phyloP scores from a whole-genome alignment of 2,329 filamentous ascomycete species.

The Boeremia lycopersici region DNA sequence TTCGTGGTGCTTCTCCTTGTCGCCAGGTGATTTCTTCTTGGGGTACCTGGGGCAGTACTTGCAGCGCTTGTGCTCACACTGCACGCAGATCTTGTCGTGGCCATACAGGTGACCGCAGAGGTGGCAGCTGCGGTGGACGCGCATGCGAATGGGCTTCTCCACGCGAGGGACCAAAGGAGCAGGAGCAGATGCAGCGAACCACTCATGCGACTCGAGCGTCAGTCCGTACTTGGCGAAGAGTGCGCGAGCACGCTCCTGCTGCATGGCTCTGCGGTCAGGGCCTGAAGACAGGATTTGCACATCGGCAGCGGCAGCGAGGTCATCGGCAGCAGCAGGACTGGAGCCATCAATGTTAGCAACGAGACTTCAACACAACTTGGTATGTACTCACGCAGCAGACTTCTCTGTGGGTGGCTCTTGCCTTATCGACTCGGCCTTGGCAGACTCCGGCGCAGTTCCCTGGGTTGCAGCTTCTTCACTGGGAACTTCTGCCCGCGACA shows the following conservation, averaged over 20 bases:
- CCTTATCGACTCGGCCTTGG: constrained; percentile 5
- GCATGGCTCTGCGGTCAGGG: constrained; percentile 42
- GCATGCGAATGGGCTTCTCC: constrained; percentile 78
- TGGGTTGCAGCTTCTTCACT: not conserved
- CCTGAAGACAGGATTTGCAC: constrained; percentile 10
- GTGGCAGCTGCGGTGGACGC: constrained; percentile 80
- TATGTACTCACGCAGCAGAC: constrained; percentile 11
- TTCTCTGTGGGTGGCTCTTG: not conserved
- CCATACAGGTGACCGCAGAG: constrained; percentile 78
- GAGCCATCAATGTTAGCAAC: not conserved
- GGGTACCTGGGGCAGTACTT: constrained; percentile 79
- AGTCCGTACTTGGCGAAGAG: constrained; percentile 53
- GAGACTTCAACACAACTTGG: not conserved
- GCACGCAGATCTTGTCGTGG: constrained; percentile 72
- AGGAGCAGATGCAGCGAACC: constrained; percentile 35
- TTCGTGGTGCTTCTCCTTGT: constrained; percentile 39
- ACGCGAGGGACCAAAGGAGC: constrained; percentile 58
- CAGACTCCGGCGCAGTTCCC: constrained; percentile 3
- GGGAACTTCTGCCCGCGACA: not conserved
- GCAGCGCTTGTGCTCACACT: constrained; percentile 81
- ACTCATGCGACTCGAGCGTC: constrained; percentile 48
- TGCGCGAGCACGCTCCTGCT: constrained; percentile 48
- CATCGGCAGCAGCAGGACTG: not conserved
- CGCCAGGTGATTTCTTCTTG: constrained; percentile 60
- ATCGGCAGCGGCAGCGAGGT: constrained; percentile 1